phyloP scores from a whole-genome alignment of 2,329 filamentous ascomycete species.

The Calonectria hawksworthii region DNA sequence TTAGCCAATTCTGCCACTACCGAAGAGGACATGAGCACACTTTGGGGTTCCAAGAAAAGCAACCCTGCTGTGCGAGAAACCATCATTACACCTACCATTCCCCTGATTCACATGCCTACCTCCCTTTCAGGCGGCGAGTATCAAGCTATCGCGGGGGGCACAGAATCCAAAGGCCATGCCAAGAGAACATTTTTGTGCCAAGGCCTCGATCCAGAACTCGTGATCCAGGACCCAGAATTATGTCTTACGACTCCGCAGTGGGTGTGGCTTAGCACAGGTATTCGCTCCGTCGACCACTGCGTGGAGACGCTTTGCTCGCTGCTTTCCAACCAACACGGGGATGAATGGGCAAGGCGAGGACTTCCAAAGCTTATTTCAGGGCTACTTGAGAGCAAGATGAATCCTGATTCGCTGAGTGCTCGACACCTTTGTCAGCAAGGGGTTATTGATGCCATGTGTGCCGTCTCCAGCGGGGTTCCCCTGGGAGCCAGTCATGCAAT shows the following conservation, averaged over 20 bases:
- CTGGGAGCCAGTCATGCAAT: background rate
- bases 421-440: conserved; percentile 5
- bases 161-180: background rate
- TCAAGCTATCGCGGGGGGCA: background rate
- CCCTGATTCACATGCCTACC: background rate
- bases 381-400: background rate
- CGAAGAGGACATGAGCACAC: background rate
- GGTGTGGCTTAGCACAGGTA: background rate
- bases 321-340: background rate
- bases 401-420: background rate
- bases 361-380: conserved; percentile 3
- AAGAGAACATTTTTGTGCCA: background rate
- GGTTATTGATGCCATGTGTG: conserved; percentile 1
- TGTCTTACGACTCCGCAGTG: background rate
- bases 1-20: background rate
- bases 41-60: background rate
- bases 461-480: background rate
- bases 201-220: background rate
- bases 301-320: background rate
- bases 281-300: background rate
- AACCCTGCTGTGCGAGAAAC: background rate
- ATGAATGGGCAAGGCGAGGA: background rate
- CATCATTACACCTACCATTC: background rate
- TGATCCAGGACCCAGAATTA: background rate
- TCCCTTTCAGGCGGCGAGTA: background rate